Evolutionary conservation across 805 yeast genomes (phyloP).

Genomic region (Babjeviella inositovora): DNA sequence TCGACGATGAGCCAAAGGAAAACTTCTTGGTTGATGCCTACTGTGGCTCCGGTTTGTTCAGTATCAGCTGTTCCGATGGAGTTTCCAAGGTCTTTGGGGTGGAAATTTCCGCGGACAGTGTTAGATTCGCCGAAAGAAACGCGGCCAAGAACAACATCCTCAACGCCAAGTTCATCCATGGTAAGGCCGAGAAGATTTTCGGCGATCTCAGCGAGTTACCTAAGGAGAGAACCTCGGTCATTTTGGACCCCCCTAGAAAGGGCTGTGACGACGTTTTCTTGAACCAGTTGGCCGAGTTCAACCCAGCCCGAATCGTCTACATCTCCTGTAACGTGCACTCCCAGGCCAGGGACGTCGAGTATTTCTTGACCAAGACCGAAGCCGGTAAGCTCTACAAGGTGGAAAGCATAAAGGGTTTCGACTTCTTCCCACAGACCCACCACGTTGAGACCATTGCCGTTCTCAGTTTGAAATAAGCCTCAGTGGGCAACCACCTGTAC

Average conservation of each 20-base stretch:
- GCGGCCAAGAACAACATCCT: constrained; percentile 60
- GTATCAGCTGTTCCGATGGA: constrained; percentile 67
- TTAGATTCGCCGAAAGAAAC: constrained; percentile 71
- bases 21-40: constrained; percentile 82
- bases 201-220: constrained; percentile 68
- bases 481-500: too few species aligned
- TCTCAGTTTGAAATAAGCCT: too few species aligned
- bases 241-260: constrained; percentile 93
- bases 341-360: constrained; percentile 88
- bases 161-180: constrained; percentile 76
- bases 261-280: constrained; percentile 88
- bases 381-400: constrained; percentile 50
- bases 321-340: constrained; percentile 96
- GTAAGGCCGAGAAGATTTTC: constrained; percentile 86
- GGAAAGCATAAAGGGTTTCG: constrained; percentile 85
- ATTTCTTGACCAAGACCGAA: constrained; percentile 51
- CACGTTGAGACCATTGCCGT: constrained; percentile 87
- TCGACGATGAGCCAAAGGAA: constrained; percentile 14
- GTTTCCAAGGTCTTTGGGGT: constrained; percentile 87
- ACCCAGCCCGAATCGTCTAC: constrained; percentile 82
- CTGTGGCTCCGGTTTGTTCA: constrained; percentile 91
- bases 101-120: constrained; percentile 84
- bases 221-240: constrained; percentile 64
- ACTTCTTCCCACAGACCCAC: constrained; percentile 91
- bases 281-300: constrained; percentile 68